A percentile compares a stretch with the other conserved stretches of the same genome.
Conservation (phyloP, 139 green algal genomes). For the Chlamydomonas sp. region DNA sequence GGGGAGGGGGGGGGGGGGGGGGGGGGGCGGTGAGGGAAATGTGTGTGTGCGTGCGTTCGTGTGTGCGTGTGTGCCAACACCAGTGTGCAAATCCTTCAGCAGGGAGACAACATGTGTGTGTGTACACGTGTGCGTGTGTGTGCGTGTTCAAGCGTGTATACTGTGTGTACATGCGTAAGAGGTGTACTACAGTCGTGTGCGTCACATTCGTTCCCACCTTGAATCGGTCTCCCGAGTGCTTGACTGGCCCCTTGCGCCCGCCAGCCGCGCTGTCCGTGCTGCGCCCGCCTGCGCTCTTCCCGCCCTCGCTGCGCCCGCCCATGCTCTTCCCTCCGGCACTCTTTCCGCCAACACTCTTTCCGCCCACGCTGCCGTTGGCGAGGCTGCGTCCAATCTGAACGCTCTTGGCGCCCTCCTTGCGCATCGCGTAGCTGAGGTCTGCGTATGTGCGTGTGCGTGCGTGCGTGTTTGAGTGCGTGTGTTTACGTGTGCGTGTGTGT, state of each 20-base stretch:
- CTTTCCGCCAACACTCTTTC: slow-evolving; percentile 9
- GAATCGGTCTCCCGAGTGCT: slow-evolving; percentile 16
- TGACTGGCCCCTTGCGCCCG: slow-evolving; percentile 8
- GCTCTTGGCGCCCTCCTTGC: slow-evolving; percentile 34
- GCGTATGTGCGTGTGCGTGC: not conserved
- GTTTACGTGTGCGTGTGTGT: too few species aligned
- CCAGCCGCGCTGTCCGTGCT: not conserved
- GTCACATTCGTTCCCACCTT: not conserved
- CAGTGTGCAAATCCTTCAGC: too few species aligned
- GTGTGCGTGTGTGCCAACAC: slow-evolving; percentile 3
- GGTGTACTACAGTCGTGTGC: too few species aligned
- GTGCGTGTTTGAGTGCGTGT: not conserved
- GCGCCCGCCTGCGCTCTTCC: not conserved
- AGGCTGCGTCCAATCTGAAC: slow-evolving; percentile 38
- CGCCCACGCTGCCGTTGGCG: not conserved
- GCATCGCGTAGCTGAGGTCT: slow-evolving; percentile 33
- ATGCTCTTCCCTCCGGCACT: slow-evolving; percentile 2
- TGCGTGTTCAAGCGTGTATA: slow-evolving; percentile 12
- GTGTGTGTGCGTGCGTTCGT: too few species aligned
- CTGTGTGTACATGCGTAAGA: too few species aligned
- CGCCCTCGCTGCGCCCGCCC: slow-evolving; percentile 1
- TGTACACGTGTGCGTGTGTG: slow-evolving; percentile 13
- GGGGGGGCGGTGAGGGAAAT: too few species aligned
- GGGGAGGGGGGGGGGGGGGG: slow-evolving; percentile 16
- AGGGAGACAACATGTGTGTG: slow-evolving; percentile 12